Percentiles rank a stretch among this genome's conserved stretches.
Evolutionary conservation across 441 rosid genomes (phyloP).

Genomic region (Adansonia rubrostipa): DNA sequence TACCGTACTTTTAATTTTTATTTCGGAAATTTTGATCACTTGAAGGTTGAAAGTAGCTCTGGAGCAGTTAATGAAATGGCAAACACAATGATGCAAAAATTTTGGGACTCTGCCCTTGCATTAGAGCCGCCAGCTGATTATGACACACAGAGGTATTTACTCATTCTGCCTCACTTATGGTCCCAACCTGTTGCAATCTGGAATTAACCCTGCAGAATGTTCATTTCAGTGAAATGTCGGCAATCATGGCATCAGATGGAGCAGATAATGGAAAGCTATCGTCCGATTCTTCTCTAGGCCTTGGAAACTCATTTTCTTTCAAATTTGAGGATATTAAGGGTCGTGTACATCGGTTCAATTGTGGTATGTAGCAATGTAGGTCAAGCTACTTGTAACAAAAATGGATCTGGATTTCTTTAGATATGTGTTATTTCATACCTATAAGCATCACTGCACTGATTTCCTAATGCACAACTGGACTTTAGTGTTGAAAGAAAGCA

Average conservation of each 20-base stretch:
- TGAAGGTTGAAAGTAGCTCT: conserved; percentile 73
- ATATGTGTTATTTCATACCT: not conserved
- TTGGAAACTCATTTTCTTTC: conserved; percentile 67
- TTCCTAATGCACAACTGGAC: not conserved
- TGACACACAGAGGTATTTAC: conserved; percentile 64
- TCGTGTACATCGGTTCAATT: conserved; percentile 73
- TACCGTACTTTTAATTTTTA: not conserved
- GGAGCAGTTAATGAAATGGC: conserved; percentile 86
- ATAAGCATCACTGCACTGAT: conserved; percentile 13
- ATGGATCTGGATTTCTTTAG: conserved; percentile 15
- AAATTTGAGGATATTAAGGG: conserved; percentile 81
- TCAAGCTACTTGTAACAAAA: not conserved
- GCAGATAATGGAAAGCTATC: conserved; percentile 55
- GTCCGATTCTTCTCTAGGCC: conserved; percentile 64
- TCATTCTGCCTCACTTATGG: conserved; percentile 25
- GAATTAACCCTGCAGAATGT: conserved; percentile 33
- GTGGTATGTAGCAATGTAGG: conserved; percentile 46
- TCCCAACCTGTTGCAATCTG: conserved; percentile 24
- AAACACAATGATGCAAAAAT: conserved; percentile 94
- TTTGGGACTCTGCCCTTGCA: conserved; percentile 91
- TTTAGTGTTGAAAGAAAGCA: not conserved
- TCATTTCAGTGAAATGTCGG: conserved; percentile 78
- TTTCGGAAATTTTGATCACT: conserved; percentile 13
- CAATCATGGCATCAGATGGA: conserved; percentile 63
- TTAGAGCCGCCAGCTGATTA: conserved; percentile 82